Base-by-base conservation (phyloP, 345 rosid species). In the Hypericum perforatum region DNA sequence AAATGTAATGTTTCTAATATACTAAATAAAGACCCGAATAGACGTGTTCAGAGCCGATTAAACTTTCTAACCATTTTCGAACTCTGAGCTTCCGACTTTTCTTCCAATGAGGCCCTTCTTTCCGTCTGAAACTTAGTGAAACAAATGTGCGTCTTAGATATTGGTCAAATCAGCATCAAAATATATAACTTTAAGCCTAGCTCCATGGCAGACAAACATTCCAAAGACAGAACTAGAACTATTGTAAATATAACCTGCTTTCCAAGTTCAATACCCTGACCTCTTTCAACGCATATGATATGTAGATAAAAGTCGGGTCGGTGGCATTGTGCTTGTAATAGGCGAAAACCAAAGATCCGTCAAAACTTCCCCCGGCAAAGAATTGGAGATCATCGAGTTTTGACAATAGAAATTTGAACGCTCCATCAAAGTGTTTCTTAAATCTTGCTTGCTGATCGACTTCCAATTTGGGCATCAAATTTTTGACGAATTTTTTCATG, bases 361-460 rank as follows among this genome's bases (percentile, higher is more conserved):
- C 97, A 62, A 89, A 86, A 66, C 95, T 81, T 78, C 89, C 99
- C 7, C 99, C 99, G 15, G 89, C 88, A 45, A 94, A 94, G 71
- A 94, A 89, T 68, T 89, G 99, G 47, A 94, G 69, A 74, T 94
- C 97, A 8, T 54, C 63, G 63, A 94, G 78, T 80, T 79, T 94
- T 7, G 87, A 57, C 52, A 94, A 82, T 65, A 94, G 64, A 70
- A 16, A 89, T 84, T 94, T 94, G 54, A 86, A 84, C 39, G 97
- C 99, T 69, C 78, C 85, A 75, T 94, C 99, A 47, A 89, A 62
- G 69, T 82, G 72, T 57, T 86, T 89, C 85, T 86, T 94, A 61
- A 89, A 89, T 7, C 3, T 38, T 15, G 73, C 76, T 9, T 69
- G 84, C 11, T 64, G 5, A 63, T 94, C 97, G 0, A 9, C 78